Conservation (phyloP, 78 protist genomes). For the Chrysochromulina parva region DNA sequence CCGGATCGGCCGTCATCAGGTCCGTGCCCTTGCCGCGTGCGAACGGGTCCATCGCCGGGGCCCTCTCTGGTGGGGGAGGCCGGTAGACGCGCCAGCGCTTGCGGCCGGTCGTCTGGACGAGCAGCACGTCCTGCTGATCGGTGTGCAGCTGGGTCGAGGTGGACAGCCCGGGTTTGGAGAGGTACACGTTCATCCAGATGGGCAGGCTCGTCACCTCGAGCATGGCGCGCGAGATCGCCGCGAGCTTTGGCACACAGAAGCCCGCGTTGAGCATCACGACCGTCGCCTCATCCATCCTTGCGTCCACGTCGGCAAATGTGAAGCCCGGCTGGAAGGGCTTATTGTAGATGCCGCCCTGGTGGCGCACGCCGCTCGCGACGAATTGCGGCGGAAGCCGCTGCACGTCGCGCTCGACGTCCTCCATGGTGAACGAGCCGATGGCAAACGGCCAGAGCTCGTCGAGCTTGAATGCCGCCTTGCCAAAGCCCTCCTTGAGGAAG, state of each 20-base stretch:
- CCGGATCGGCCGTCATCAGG: neutral
- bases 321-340: neutral
- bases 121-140: constrained; percentile 16
- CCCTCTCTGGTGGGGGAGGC: neutral
- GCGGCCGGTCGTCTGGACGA: constrained; percentile 9
- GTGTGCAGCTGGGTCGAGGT: constrained; percentile 8
- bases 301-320: neutral
- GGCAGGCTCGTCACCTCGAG: constrained; percentile 4
- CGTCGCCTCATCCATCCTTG: neutral
- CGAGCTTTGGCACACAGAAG: neutral
- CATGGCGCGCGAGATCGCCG: neutral
- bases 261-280: neutral
- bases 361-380: neutral
- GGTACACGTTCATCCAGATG: constrained; percentile 24
- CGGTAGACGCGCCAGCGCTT: constrained; percentile 25
- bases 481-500: neutral
- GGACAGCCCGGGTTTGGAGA: neutral
- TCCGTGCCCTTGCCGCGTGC: constrained; percentile 25
- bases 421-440: neutral
- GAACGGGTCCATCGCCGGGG: neutral
- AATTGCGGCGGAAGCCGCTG: neutral
- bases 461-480: neutral
- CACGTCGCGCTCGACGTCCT: neutral
- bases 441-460: neutral
- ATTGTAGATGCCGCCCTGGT: neutral